phyloP scores from a whole-genome alignment of 352 stramenopile species.

The Peronospora belbahrii region DNA sequence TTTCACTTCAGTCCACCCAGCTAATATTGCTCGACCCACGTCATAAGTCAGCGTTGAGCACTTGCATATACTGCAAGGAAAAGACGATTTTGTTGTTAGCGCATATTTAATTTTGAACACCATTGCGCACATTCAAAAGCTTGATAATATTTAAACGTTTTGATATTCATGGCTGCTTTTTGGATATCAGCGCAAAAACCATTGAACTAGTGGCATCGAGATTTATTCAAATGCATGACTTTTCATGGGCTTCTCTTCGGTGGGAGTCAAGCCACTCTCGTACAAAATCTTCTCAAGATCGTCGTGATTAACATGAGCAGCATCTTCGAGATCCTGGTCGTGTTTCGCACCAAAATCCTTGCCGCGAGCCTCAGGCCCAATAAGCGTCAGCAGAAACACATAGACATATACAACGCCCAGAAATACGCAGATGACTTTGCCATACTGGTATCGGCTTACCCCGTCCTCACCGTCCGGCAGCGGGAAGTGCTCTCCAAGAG shows the following conservation, averaged over 20 bases:
- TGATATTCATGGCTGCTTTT: no score
- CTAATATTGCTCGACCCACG: constrained; percentile 1
- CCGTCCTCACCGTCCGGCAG: constrained; percentile 24
- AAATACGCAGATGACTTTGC: constrained; percentile 43
- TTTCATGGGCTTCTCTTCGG: constrained; percentile 16
- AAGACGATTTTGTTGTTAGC: constrained; percentile 27
- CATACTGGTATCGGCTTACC: constrained; percentile 35
- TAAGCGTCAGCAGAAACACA: constrained; percentile 37
- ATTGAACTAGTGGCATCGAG: not conserved
- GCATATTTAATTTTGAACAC: constrained; percentile 42
- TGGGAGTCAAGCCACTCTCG: constrained; percentile 8
- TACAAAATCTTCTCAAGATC: constrained; percentile 32
- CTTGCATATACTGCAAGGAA: constrained; percentile 2
- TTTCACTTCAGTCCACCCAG: constrained; percentile 4
- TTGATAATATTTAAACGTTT: not conserved
- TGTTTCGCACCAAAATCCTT: constrained; percentile 45
- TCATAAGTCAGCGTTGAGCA: not conserved
- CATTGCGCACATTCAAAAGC: constrained; percentile 8
- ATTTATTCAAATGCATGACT: constrained; percentile 1
- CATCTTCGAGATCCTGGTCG: constrained; percentile 30
- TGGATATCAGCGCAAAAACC: no score
- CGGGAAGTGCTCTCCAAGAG: constrained; percentile 38
- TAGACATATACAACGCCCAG: constrained; percentile 42
- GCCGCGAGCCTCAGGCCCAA: constrained; percentile 38
- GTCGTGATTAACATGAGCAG: constrained; percentile 22